These are phyloP conservation scores for Annona squamosa DNA, from an alignment of 164 flowering plant species.

Conservation along the genomic window DNA sequence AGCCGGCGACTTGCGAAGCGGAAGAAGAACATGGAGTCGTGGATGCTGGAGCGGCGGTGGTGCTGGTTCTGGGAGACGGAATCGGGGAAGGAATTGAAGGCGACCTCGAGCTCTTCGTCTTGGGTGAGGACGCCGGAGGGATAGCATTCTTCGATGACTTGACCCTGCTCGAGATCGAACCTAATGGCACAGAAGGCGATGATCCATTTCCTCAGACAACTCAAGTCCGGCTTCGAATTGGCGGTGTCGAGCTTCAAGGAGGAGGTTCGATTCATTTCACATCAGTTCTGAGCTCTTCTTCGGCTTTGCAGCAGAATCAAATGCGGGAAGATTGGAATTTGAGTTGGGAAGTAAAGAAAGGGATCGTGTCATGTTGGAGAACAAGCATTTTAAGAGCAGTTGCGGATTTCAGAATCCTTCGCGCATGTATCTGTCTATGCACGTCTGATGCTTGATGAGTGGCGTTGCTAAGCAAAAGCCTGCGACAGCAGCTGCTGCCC, in stretches of 20 bases:
- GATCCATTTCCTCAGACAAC: conserved; percentile 64
- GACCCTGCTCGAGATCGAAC: conserved; percentile 97
- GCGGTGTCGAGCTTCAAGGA: conserved; percentile 47
- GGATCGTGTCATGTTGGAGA: no score
- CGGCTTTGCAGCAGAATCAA: no score
- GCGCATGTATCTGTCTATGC: no score
- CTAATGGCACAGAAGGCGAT: conserved; percentile 84
- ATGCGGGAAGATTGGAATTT: no score
- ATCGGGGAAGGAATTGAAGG: conserved; percentile 91
- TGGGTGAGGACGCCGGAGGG: conserved; percentile 68
- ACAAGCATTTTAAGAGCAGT: no score
- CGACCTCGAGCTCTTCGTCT: conserved; percentile 82
- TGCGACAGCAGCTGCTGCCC: no score
- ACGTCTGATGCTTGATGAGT: no score
- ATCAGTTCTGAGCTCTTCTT: not conserved
- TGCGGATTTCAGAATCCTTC: no score
- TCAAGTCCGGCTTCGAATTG: conserved; percentile 41
- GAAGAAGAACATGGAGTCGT: conserved; percentile 95
- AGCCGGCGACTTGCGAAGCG: conserved; percentile 45
- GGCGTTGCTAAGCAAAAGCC: no score
- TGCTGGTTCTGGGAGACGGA: conserved; percentile 88
- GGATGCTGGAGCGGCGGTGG: conserved; percentile 86
- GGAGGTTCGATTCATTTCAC: conserved; percentile 79
- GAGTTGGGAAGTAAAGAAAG: no score
- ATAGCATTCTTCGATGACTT: conserved; percentile 90